These are phyloP conservation scores for Yamadazyma endophytica DNA, from an alignment of 805 yeast species.

Conservation along the genomic window DNA sequence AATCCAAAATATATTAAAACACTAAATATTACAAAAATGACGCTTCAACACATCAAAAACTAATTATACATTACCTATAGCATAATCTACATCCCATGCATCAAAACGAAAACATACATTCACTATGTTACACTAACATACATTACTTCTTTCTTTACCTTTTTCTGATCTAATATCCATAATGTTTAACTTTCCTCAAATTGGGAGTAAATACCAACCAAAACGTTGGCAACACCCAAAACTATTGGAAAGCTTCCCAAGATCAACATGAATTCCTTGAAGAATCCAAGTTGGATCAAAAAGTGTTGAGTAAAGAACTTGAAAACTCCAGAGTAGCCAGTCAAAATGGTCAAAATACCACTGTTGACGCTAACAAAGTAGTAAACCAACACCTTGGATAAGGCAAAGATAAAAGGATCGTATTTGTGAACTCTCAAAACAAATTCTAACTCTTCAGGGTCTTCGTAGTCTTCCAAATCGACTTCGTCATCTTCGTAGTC, in stretches of 20 bases:
- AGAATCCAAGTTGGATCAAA: conserved; percentile 33
- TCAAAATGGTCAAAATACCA: conserved; percentile 21
- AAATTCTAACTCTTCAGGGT: conserved; percentile 19
- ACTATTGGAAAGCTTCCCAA: conserved; percentile 48
- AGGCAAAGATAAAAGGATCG: conserved; percentile 54
- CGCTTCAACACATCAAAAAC: no score
- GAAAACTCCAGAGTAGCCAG: conserved; percentile 20
- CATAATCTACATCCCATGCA: no score
- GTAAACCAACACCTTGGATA: conserved; percentile 42
- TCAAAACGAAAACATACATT: no score
- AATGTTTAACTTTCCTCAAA: conserved; percentile 42
- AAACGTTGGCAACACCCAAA: conserved; percentile 42
- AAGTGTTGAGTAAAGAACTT: conserved; percentile 25
- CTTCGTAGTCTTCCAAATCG: conserved; percentile 1
- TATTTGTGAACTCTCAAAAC: conserved; percentile 36
- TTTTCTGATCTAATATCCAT: no score
- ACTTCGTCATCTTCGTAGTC: no score
- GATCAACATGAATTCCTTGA: conserved; percentile 27
- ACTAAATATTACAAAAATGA: no score
- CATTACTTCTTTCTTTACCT: no score
- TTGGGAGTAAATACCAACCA: conserved; percentile 50
- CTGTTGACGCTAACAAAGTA: conserved; percentile 34
- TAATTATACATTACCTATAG: no score
- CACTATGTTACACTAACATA: no score
- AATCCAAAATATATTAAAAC: no score